A percentile compares a stretch with the other conserved stretches of the same genome.
Conservation (phyloP, 306 rosid genomes). For the Sesbania bispinosa region DNA sequence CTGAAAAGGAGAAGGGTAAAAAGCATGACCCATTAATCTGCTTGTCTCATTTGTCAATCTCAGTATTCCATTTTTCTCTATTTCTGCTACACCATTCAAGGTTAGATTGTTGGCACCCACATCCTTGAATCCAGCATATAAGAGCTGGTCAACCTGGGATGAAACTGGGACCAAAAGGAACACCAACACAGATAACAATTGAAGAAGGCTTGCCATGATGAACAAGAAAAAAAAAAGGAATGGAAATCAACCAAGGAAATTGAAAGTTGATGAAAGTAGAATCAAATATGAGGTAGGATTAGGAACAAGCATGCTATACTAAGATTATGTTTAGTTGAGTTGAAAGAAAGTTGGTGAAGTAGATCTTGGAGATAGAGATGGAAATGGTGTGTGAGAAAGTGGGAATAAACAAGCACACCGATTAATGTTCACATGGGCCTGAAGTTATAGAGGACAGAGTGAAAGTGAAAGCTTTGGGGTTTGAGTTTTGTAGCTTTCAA, state of each 20-base stretch:
- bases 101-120: slow-evolving; percentile 47
- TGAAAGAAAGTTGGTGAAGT: slow-evolving; percentile 2
- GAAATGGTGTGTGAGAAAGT: neutral
- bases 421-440: slow-evolving; percentile 12
- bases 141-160: slow-evolving; percentile 39
- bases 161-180: slow-evolving; percentile 34
- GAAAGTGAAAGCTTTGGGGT: neutral
- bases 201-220: slow-evolving; percentile 34
- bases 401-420: neutral
- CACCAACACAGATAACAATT: slow-evolving; percentile 11
- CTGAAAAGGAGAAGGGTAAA: slow-evolving; percentile 45
- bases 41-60: slow-evolving; percentile 64
- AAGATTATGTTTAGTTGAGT: slow-evolving; percentile 24
- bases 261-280: neutral
- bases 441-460: neutral
- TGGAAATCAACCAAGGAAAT: neutral
- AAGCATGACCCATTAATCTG: slow-evolving; percentile 58
- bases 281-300: neutral
- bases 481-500: too few species aligned
- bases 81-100: slow-evolving; percentile 50
- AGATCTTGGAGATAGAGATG: neutral
- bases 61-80: slow-evolving; percentile 47
- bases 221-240: too few species aligned
- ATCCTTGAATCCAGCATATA: slow-evolving; percentile 53
- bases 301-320: neutral